Base-by-base conservation (phyloP, 2,329 filamentous ascomycete genomes). In the Diaporthe aspalathi region DNA sequence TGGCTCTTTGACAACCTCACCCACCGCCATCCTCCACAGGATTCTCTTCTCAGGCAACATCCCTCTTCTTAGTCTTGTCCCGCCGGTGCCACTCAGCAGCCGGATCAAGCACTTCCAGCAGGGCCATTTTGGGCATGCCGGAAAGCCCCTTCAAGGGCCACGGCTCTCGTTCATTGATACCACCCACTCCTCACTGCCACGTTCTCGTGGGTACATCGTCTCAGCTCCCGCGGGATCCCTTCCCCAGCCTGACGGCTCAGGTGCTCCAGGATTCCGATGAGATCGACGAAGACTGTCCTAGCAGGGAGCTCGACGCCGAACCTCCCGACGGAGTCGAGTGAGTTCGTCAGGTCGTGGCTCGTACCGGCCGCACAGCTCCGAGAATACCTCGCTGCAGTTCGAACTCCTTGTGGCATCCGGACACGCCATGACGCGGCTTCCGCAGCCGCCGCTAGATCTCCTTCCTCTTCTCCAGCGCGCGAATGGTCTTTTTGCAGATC, bases 251-350 rank as follows among this genome's bases (percentile, higher is more conserved):
- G 56, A 12, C 22, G 38, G 38, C 56, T 20, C 56, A 29, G 56
- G 24, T 45, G 56, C 40, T 49, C 56, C 29, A 68, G 14, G 53
- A 38, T 32, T 17, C 49, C 49, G 66, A 68, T 17, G 43, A 60
- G 38, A n/a, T 57, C 27, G n/a, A 60, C 27, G 27, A 38, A 22
- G 11, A 68, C 47, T n/a, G 47, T 68, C 16, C 47, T 29, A 16
- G 8, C 8, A 16, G 22, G 56, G 22, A 60, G 38, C 56, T 45
- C 38, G 22, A 60, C 22, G 38, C 38, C 56, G 9, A 60, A 60
- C 16, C 7, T 29, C 38, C 7, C 14, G 22, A 60, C 17, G 1
- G 38, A 40, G 38, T 14, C 22, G 38, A 60, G 56, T 5, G 56
- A 60, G 22, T 60, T 38, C 8, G 22, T 14, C 22, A 60, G 22